Evolutionary conservation across 129 eudicot genomes (phyloP).

Genomic region (Flaveria robusta): DNA sequence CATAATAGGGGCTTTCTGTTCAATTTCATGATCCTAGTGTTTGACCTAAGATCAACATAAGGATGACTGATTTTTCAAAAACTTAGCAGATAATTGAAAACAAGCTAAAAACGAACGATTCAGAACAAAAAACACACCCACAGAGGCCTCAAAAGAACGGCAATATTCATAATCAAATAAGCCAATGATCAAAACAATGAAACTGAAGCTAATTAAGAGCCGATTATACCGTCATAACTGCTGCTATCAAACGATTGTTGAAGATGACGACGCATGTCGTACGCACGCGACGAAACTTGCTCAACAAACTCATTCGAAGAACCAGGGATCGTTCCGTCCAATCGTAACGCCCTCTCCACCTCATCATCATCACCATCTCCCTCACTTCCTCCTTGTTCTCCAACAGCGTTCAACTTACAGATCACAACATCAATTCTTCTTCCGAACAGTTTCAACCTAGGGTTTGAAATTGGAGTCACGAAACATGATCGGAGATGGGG

Average conservation of each 20-base stretch:
- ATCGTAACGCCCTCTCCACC: conserved; percentile 74
- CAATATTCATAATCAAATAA: too few relatives aligned
- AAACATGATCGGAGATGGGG: conserved; percentile 5
- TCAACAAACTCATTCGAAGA: conserved; percentile 79
- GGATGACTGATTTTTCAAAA: neutral
- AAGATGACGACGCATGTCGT: conserved; percentile 92
- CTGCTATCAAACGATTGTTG: conserved; percentile 74
- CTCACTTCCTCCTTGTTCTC: conserved; percentile 14
- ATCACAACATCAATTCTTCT: neutral
- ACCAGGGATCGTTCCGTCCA: conserved; percentile 93
- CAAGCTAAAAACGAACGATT: too few relatives aligned
- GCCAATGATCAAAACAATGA: neutral
- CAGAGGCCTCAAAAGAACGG: too few relatives aligned
- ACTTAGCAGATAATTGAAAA: too few relatives aligned
- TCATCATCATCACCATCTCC: conserved; percentile 50
- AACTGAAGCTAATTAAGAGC: neutral
- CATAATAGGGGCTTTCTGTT: too few relatives aligned
- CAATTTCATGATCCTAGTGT: neutral
- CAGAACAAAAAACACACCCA: too few relatives aligned
- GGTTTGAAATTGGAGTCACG: neutral
- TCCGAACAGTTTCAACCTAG: neutral
- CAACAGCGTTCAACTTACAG: conserved; percentile 39
- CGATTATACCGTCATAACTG: conserved; percentile 78
- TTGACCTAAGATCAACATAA: neutral
- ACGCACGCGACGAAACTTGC: conserved; percentile 93